Conservation (phyloP, 2,329 filamentous ascomycete species). For the Calonectria hongkongensis region DNA sequence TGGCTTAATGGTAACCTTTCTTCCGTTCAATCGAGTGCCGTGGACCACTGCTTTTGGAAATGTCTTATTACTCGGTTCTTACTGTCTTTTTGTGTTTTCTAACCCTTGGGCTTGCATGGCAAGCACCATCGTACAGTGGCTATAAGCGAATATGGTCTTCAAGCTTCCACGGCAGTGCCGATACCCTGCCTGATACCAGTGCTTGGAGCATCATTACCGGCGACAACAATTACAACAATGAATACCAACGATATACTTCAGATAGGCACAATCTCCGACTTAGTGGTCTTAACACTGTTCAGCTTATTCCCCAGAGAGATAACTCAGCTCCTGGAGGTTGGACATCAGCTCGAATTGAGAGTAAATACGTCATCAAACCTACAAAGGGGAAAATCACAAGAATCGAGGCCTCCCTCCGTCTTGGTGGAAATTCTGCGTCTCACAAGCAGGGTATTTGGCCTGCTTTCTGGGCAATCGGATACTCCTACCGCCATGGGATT, state of each 20-base stretch:
- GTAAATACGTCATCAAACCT: slow-evolving; percentile 68
- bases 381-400: slow-evolving; percentile 65
- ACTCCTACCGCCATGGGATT: slow-evolving; percentile 67
- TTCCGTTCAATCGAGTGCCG: not conserved
- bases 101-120: slow-evolving; percentile 59
- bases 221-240: slow-evolving; percentile 70
- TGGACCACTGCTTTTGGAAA: slow-evolving; percentile 23
- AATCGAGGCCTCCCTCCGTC: slow-evolving; percentile 67
- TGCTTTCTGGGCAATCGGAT: slow-evolving; percentile 75
- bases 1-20: accelerated
- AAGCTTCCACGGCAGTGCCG: slow-evolving; percentile 63
- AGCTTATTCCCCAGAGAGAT: slow-evolving; percentile 70
- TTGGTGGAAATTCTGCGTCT: slow-evolving; percentile 64
- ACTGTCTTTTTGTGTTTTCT: slow-evolving; percentile 54
- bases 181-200: slow-evolving; percentile 57
- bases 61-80: slow-evolving; percentile 43
- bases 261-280: slow-evolving; percentile 69
- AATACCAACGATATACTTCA: slow-evolving; percentile 70
- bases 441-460: slow-evolving; percentile 75
- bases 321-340: slow-evolving; percentile 62
- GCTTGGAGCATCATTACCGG: slow-evolving; percentile 65
- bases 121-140: slow-evolving; percentile 63
- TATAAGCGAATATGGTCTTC: slow-evolving; percentile 66
- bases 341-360: slow-evolving; percentile 74
- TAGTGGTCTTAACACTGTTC: slow-evolving; percentile 69